These are phyloP conservation scores for Tephrocybe sp. DNA, from an alignment of 768 basidiomycete species.

Conservation along the genomic window DNA sequence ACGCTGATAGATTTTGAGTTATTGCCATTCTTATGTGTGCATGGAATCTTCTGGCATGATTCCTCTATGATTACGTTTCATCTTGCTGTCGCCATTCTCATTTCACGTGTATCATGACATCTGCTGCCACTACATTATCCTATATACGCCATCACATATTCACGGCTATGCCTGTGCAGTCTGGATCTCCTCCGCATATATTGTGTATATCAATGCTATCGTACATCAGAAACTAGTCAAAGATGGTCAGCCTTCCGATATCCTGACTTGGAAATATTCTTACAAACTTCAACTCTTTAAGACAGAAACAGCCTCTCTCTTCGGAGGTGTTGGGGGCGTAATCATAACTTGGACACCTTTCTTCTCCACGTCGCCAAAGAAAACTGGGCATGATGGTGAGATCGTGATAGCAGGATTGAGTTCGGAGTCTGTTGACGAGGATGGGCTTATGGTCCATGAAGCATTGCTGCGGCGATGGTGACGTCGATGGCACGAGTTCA, in stretches of 20 bases:
- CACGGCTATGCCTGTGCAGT: neutral
- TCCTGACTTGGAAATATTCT: neutral
- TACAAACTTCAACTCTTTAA: neutral
- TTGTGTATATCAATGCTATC: conserved; percentile 8
- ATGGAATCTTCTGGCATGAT: neutral
- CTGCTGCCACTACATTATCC: neutral
- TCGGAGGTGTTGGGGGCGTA: conserved; percentile 32
- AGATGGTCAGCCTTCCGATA: neutral
- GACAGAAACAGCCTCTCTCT: conserved; percentile 4
- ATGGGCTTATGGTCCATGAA: conserved; percentile 8
- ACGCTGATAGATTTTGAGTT: conserved; percentile 52
- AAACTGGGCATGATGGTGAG: conserved; percentile 29
- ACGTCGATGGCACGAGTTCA: neutral
- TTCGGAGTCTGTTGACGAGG: conserved; percentile 8
- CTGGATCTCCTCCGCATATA: conserved; percentile 9
- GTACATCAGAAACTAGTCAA: neutral
- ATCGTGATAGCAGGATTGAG: conserved; percentile 13
- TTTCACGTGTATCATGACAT: conserved; percentile 4
- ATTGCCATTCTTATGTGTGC: neutral
- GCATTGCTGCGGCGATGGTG: neutral
- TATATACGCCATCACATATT: neutral
- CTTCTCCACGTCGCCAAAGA: conserved; percentile 25
- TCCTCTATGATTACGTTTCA: neutral
- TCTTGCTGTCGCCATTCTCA: neutral
- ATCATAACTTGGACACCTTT: conserved; percentile 26